phyloP scores from a whole-genome alignment of 1,284 basidiomycete genomes.

The Baeospora myosura region DNA sequence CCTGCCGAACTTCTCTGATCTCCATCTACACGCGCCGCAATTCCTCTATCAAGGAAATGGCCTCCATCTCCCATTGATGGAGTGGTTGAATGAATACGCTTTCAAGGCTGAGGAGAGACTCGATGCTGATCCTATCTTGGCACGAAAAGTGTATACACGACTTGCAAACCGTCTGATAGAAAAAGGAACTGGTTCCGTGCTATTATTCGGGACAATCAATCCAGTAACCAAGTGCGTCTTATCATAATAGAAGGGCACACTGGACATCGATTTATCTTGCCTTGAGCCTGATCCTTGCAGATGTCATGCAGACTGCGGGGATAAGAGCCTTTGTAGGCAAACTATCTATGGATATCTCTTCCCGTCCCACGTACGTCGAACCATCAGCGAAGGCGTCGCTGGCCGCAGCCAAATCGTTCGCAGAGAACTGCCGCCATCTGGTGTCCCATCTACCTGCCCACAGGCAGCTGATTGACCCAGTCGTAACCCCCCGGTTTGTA shows the following conservation, averaged over 20 bases:
- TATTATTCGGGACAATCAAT: conserved; percentile 78
- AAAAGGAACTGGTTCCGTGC: conserved; percentile 68
- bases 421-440: conserved; percentile 39
- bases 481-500: conserved; percentile 79
- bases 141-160: conserved; percentile 55
- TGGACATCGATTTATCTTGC: not conserved
- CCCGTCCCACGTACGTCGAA: conserved; percentile 68
- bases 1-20: conserved; percentile 71
- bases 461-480: conserved; percentile 58
- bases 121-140: conserved; percentile 54
- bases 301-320: conserved; percentile 63
- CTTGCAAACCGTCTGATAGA: conserved; percentile 59
- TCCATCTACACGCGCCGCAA: conserved; percentile 82
- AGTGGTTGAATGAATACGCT: conserved; percentile 74
- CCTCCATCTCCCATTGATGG: conserved; percentile 74
- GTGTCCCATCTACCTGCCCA: conserved; percentile 34
- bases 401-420: conserved; percentile 47
- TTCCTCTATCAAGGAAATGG: conserved; percentile 82
- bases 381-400: conserved; percentile 43
- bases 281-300: conserved; percentile 64
- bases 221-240: conserved; percentile 65
- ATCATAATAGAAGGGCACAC: not conserved
- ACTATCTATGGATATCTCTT: conserved; percentile 77
- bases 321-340: conserved; percentile 77
- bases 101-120: conserved; percentile 74